These are phyloP conservation scores for Clonostachys rosea DNA, from an alignment of 2,329 filamentous ascomycete genomes.

Conservation along the genomic window DNA sequence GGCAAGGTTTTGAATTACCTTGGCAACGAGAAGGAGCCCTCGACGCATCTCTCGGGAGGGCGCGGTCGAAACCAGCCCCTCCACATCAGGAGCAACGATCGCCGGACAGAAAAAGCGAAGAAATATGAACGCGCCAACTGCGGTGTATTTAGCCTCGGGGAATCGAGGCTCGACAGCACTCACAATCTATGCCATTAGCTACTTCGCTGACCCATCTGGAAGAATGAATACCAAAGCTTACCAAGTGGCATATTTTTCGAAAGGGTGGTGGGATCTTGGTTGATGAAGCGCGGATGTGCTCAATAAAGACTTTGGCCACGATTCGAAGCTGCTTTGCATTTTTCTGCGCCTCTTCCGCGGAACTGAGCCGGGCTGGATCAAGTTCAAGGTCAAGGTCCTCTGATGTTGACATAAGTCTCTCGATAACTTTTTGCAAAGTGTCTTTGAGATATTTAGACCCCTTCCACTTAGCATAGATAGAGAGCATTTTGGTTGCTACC, in stretches of 20 bases:
- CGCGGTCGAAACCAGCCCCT: conserved; percentile 55
- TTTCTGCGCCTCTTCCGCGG: conserved; percentile 58
- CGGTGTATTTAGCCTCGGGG: conserved; percentile 67
- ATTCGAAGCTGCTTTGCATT: conserved; percentile 63
- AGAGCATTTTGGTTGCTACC: conserved; percentile 69
- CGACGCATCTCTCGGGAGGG: conserved; percentile 67
- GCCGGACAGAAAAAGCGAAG: conserved; percentile 69
- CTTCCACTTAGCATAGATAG: conserved; percentile 69
- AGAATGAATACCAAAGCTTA: conserved; percentile 24
- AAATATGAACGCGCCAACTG: conserved; percentile 68
- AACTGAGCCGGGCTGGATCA: conserved; percentile 56
- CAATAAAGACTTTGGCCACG: conserved; percentile 67
- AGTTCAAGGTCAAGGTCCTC: conserved; percentile 65
- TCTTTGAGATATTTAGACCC: conserved; percentile 57
- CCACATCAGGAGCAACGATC: conserved; percentile 65
- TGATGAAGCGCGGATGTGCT: conserved; percentile 63
- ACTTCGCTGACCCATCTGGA: not conserved
- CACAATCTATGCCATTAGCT: conserved; percentile 42
- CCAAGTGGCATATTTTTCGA: conserved; percentile 63
- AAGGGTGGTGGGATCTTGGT: conserved; percentile 59
- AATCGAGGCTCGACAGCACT: conserved; percentile 59
- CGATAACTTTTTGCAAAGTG: conserved; percentile 63
- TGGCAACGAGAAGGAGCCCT: conserved; percentile 64
- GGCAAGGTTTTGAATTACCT: conserved; percentile 66
- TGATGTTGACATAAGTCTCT: conserved; percentile 61